phyloP scores from a whole-genome alignment of 352 stramenopile genomes.

The Phytophthora gonapodyides region DNA sequence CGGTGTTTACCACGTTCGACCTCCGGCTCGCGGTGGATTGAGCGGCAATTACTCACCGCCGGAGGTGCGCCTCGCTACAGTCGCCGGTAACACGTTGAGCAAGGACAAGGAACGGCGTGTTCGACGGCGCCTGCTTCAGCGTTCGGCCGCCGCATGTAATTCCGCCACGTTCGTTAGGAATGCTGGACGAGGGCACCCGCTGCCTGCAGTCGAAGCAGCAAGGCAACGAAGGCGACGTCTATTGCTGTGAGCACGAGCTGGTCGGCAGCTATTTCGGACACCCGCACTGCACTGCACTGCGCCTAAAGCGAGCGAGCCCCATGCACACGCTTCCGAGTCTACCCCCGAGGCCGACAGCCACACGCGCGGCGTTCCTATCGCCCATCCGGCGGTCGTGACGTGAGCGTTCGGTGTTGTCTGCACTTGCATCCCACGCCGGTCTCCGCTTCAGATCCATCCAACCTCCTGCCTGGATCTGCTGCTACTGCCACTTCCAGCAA shows the following conservation, averaged over 20 bases:
- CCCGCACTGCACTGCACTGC: background rate
- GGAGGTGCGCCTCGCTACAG: background rate
- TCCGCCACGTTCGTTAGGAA: too few species aligned
- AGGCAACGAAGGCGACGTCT: too few species aligned
- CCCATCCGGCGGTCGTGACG: background rate
- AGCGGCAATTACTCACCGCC: constrained; percentile 9
- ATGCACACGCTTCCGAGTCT: background rate
- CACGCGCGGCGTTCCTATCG: background rate
- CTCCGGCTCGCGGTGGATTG: constrained; percentile 11
- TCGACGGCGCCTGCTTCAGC: constrained; percentile 1
- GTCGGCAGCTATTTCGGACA: too few species aligned
- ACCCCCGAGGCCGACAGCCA: background rate
- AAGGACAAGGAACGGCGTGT: background rate
- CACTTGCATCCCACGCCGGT: background rate
- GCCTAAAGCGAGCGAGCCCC: background rate
- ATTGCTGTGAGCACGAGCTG: too few species aligned
- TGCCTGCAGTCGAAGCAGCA: too few species aligned
- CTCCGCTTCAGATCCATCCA: too few species aligned
- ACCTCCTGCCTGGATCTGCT: too few species aligned
- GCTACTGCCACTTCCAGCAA: background rate
- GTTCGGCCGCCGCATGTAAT: too few species aligned
- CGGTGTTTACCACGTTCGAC: background rate
- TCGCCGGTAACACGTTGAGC: background rate
- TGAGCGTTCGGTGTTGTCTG: background rate
- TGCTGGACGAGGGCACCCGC: too few species aligned